Evolutionary conservation across 1,139 yeast species (phyloP), one percentile per base, ranked within the genome.

Genomic region (Torulaspora globosa): DNA sequence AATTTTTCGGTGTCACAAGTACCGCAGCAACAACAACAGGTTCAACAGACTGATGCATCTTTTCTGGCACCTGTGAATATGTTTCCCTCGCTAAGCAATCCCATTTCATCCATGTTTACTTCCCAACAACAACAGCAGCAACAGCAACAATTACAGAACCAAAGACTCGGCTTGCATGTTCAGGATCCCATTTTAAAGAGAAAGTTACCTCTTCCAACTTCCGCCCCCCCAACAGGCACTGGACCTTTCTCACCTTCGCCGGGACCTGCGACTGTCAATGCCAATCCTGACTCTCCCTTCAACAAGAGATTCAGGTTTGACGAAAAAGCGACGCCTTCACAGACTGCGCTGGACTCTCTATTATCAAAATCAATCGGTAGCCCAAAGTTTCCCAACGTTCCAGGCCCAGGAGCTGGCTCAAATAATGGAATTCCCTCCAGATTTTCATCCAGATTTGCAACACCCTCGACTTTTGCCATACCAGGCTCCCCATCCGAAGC

Each of bases 311-410:
- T 51, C 15, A 54, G 58, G 31, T 41, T 55, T 11, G 64, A 61
- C 14, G 65, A 62, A n/a, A 59, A 51, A 33, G 56, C 58, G 1
- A 60, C 63, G 1, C 57, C 63, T 1, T 56, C 62, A 5, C 59
- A 58, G 31, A 54, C 63, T n/a, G 63, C 66, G 2, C 44, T 63
- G 18, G 65, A 63, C 36, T 54, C 66, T 1, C 45, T 63, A n/a
- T 46, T 63, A 31, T 53, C 61, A 8, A 57, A 54, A 35, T 52
- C 65, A 1, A 48, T 57, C 2, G 48, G 57, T 11, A 61, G 60
- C 29, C 63, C 64, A 1, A 53, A 58, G 26, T 39, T 53, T 2
- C 46, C 55, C 23, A 43, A 46, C 28, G 48, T 30, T 37, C 55
- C 46, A 21, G 41, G 43, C 31, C 46, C 36, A 27, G 34, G 40